These are phyloP conservation scores for Cotoneaster glaucophyllus DNA, from an alignment of 306 rosid species.

Conservation along the genomic window DNA sequence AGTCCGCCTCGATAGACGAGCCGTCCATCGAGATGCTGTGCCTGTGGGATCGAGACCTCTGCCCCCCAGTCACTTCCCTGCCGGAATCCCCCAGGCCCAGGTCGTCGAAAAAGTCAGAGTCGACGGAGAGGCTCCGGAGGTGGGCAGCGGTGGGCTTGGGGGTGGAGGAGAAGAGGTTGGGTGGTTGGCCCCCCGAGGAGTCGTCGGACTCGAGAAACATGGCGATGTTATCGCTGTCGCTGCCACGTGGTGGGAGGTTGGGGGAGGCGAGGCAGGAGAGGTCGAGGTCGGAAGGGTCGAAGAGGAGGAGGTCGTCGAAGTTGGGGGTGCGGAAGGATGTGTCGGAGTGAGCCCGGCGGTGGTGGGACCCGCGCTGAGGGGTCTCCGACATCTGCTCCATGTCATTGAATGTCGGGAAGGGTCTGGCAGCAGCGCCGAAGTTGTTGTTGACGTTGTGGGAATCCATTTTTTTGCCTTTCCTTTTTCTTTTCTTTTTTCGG, in stretches of 20 bases:
- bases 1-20: constrained; percentile 63
- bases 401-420: constrained; percentile 28
- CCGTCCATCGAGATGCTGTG: constrained; percentile 88
- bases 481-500: neutral
- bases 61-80: constrained; percentile 26
- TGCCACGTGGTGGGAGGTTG: constrained; percentile 3
- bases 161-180: constrained; percentile 11
- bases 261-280: constrained; percentile 64
- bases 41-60: constrained; percentile 44
- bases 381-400: constrained; percentile 73
- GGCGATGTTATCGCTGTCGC: constrained; percentile 1
- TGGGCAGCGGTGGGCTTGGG: constrained; percentile 28
- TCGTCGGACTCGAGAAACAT: constrained; percentile 57
- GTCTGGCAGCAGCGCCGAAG: neutral
- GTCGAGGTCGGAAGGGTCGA: constrained; percentile 87
- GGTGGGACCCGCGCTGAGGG: constrained; percentile 63
- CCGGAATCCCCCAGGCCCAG: constrained; percentile 37
- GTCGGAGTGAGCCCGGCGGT: constrained; percentile 93
- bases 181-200: constrained; percentile 25
- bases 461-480: neutral
- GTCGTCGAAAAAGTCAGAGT: constrained; percentile 82
- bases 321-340: constrained; percentile 70
- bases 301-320: constrained; percentile 84
- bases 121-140: constrained; percentile 77
- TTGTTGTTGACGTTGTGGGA: neutral